Evolutionary conservation across 1,284 basidiomycete species (phyloP).

Genomic region (Tilletia indica): DNA sequence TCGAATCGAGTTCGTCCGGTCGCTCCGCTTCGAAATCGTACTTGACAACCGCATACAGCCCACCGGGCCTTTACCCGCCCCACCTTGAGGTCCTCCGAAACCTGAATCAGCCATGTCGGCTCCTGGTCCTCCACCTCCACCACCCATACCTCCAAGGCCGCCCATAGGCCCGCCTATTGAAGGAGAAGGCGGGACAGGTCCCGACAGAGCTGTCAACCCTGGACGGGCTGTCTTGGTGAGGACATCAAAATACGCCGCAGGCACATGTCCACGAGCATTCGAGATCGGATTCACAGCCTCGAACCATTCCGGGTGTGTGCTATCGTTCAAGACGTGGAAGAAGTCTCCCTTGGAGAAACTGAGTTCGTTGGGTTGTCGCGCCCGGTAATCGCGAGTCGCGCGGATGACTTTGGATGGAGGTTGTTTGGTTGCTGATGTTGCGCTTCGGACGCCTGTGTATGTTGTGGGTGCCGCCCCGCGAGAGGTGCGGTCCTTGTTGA

Average conservation of each 20-base stretch:
- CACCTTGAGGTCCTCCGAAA: slow-evolving; percentile 18
- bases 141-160: no score
- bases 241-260: slow-evolving; percentile 74
- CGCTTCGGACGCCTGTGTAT: slow-evolving; percentile 31
- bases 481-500: slow-evolving; percentile 46
- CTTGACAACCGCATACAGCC: slow-evolving; percentile 81
- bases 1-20: slow-evolving; percentile 91
- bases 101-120: slow-evolving; percentile 34
- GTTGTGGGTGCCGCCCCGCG: slow-evolving; percentile 31
- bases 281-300: slow-evolving; percentile 71
- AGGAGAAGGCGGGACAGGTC: slow-evolving; percentile 1
- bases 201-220: slow-evolving; percentile 31
- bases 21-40: slow-evolving; percentile 94
- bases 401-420: slow-evolving; percentile 95
- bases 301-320: slow-evolving; percentile 55
- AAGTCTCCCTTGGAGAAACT: slow-evolving; percentile 93
- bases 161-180: slow-evolving; percentile 27
- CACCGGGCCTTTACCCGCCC: slow-evolving; percentile 47
- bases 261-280: slow-evolving; percentile 86
- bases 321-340: slow-evolving; percentile 85
- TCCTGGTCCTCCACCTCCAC: no score
- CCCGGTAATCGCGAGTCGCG: slow-evolving; percentile 70
- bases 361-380: slow-evolving; percentile 78
- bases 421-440: slow-evolving; percentile 39
- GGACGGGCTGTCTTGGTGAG: slow-evolving; percentile 41